These are phyloP conservation scores for Tylopilus rubrobrunneus DNA, from an alignment of 768 basidiomycete species.

Conservation along the genomic window DNA sequence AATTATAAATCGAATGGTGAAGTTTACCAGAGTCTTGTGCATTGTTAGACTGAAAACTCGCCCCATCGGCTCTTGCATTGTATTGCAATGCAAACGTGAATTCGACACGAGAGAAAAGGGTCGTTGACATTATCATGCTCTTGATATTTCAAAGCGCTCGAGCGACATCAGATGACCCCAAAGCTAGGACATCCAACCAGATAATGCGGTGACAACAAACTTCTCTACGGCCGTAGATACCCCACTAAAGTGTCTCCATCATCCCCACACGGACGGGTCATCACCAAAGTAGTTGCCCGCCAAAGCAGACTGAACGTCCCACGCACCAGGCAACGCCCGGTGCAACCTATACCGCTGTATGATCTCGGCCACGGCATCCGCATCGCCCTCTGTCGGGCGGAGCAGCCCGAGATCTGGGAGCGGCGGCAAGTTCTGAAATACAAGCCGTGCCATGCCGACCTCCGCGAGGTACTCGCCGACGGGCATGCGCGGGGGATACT, in stretches of 20 bases:
- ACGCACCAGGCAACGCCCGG: constrained; percentile 35
- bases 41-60: too few species aligned
- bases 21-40: too few species aligned
- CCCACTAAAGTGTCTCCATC: background rate
- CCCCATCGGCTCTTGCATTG: too few species aligned
- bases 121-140: too few species aligned
- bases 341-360: constrained; percentile 51
- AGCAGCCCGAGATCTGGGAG: constrained; percentile 43
- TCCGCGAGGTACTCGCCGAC: constrained; percentile 57
- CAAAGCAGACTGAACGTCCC: constrained; percentile 45
- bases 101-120: too few species aligned
- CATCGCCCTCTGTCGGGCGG: constrained; percentile 36
- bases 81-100: too few species aligned
- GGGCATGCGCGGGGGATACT: constrained; percentile 48
- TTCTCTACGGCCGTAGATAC: background rate
- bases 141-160: too few species aligned
- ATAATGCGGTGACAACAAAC: background rate
- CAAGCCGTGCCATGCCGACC: constrained; percentile 54
- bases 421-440: constrained; percentile 67
- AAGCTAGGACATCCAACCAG: too few species aligned
- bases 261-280: constrained; percentile 40
- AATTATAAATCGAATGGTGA: background rate
- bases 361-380: constrained; percentile 40
- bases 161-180: too few species aligned
- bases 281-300: constrained; percentile 67